phyloP scores from a whole-genome alignment of 345 rosid genomes.

The Linum usitatissimum region DNA sequence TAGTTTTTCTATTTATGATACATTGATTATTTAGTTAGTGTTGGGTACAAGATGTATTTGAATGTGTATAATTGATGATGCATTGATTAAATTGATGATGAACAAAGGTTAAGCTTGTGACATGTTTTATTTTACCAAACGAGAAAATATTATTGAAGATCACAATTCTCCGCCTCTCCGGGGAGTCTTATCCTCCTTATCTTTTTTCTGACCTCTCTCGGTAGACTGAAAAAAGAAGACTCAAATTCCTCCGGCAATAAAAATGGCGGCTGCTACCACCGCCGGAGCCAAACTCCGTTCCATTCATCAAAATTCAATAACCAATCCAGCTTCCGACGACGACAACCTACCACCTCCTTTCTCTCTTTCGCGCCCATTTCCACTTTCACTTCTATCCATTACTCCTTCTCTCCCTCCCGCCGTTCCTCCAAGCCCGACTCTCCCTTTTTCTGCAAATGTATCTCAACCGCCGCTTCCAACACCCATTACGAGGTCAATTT shows the following conservation, averaged over 20 bases:
- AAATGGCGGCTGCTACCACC: background rate
- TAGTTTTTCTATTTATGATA: no score
- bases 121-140: no score
- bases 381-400: constrained; percentile 5
- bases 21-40: no score
- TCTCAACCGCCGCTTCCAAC: constrained; percentile 34
- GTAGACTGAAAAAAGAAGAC: no score
- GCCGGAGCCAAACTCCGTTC: constrained; percentile 15
- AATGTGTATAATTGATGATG: no score
- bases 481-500: constrained; percentile 42
- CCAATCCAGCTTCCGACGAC: background rate
- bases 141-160: no score
- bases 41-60: no score
- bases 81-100: no score
- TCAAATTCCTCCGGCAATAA: background rate
- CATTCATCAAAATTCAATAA: constrained; percentile 12
- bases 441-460: constrained; percentile 32
- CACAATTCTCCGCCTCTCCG: no score
- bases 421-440: constrained; percentile 5
- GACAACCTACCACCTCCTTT: constrained; percentile 3
- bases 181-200: background rate
- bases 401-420: constrained; percentile 1
- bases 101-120: no score
- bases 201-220: background rate
- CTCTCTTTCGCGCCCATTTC: constrained; percentile 7